These are phyloP conservation scores for Tetratostichococcus sp. DNA, from an alignment of 139 green algal species.

Conservation along the genomic window DNA sequence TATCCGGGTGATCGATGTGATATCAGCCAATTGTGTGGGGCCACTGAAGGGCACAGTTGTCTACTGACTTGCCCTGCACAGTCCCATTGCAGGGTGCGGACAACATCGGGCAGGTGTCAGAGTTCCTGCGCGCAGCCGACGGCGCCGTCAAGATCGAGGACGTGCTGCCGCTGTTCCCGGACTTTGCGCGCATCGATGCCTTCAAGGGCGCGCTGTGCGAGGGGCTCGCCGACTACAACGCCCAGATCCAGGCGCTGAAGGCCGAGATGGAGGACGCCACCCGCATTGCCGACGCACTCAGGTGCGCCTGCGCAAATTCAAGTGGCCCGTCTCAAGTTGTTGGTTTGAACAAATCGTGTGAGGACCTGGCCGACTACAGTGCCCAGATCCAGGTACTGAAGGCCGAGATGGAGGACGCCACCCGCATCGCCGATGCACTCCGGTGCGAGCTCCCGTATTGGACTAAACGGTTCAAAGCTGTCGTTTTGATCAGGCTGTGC, in stretches of 20 bases:
- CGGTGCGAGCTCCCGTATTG: conserved; percentile 13
- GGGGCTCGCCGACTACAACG: conserved; percentile 83
- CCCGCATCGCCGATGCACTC: conserved; percentile 68
- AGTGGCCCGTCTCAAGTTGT: too few relatives aligned
- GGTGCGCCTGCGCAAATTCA: conserved; percentile 28
- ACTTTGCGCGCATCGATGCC: conserved; percentile 92
- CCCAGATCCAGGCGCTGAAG: conserved; percentile 66
- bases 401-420: conserved; percentile 59
- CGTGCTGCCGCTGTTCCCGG: conserved; percentile 94
- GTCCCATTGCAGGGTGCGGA: conserved; percentile 2
- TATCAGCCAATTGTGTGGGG: too few relatives aligned
- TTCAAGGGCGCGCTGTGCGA: conserved; percentile 89
- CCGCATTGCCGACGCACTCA: conserved; percentile 65
- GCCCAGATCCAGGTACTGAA: conserved; percentile 66
- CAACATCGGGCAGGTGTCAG: conserved; percentile 57
- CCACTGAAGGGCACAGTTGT: too few relatives aligned
- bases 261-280: conserved; percentile 64
- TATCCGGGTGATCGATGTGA: too few relatives aligned
- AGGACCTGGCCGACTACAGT: conserved; percentile 83
- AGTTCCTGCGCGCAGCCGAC: conserved; percentile 62
- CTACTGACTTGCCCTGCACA: too few relatives aligned
- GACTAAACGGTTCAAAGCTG: too few relatives aligned
- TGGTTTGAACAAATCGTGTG: too few relatives aligned
- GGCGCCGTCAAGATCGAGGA: conserved; percentile 92
- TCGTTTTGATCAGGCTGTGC: too few relatives aligned